A percentile compares a stretch with the other conserved stretches of the same genome.
phyloP scores from a whole-genome alignment of 148 eudicot species.

The Nepenthes mirabilis region DNA sequence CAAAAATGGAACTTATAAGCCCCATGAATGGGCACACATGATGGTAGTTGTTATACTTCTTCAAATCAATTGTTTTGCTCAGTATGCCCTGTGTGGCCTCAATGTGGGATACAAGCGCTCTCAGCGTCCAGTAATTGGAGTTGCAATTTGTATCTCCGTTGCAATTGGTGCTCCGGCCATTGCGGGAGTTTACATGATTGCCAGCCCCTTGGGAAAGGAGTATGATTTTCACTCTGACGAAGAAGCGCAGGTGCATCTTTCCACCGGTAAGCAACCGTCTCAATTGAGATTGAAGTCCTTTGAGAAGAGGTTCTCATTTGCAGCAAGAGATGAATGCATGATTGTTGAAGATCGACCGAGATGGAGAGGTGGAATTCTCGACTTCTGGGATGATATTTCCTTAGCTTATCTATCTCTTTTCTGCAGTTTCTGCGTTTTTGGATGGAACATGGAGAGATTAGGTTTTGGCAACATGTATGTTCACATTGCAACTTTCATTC shows the following conservation, averaged over 20 bases:
- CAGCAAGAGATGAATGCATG: slow-evolving; percentile 33
- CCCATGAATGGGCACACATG: slow-evolving; percentile 88
- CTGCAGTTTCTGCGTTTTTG: slow-evolving; percentile 88
- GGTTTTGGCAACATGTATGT: slow-evolving; percentile 97
- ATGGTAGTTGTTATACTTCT: slow-evolving; percentile 56
- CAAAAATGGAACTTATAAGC: slow-evolving; percentile 81
- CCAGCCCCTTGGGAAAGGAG: slow-evolving; percentile 89
- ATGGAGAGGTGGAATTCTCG: slow-evolving; percentile 80
- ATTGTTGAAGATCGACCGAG: slow-evolving; percentile 36
- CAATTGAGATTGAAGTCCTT: slow-evolving; percentile 28
- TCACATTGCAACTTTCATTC: slow-evolving; percentile 84
- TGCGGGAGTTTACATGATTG: slow-evolving; percentile 66
- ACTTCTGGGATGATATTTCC: slow-evolving; percentile 72
- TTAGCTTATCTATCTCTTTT: slow-evolving; percentile 70
- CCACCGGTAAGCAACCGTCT: slow-evolving; percentile 2
- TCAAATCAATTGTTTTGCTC: slow-evolving; percentile 73
- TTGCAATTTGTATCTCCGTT: slow-evolving; percentile 52
- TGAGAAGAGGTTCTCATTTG: slow-evolving; percentile 53
- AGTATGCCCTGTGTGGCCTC: slow-evolving; percentile 70
- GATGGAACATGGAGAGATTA: slow-evolving; percentile 96
- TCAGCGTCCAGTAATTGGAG: slow-evolving; percentile 63
- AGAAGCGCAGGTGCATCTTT: slow-evolving; percentile 34
- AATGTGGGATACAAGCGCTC: slow-evolving; percentile 60
- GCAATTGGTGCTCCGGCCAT: slow-evolving; percentile 83
- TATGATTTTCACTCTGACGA: slow-evolving; percentile 44